phyloP scores from a whole-genome alignment of 1,284 basidiomycete genomes.

The Cryptococcus sp. region DNA sequence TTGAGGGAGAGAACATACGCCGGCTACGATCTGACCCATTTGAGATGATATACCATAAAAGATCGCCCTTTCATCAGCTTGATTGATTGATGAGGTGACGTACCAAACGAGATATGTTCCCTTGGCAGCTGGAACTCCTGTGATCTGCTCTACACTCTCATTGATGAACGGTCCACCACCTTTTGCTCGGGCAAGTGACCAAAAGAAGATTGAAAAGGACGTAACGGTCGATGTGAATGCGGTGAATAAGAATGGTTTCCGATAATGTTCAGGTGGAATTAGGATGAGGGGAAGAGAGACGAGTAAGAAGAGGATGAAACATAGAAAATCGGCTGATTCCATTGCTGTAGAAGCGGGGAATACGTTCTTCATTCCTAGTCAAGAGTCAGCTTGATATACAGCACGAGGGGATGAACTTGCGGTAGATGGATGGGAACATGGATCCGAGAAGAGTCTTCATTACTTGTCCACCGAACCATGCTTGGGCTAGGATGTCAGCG shows the following conservation, averaged over 20 bases:
- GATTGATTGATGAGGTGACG: not conserved
- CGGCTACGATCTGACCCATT: constrained; percentile 28
- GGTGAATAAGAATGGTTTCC: constrained; percentile 43
- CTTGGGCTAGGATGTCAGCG: constrained; percentile 14
- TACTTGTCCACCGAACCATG: constrained; percentile 46
- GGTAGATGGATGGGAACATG: constrained; percentile 32
- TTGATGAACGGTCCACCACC: constrained; percentile 44
- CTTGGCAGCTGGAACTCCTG: constrained; percentile 17
- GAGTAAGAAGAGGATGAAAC: constrained; percentile 46
- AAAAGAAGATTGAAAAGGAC: constrained; percentile 42
- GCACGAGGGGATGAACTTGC: constrained; percentile 13
- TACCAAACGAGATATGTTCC: constrained; percentile 15
- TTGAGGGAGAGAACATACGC: constrained; percentile 13
- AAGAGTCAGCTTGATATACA: not conserved
- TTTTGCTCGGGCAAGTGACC: constrained; percentile 38
- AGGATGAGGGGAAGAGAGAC: constrained; percentile 41
- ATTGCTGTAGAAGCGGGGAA: constrained; percentile 32
- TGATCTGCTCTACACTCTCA: constrained; percentile 23
- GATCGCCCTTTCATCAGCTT: constrained; percentile 40
- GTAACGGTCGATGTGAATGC: constrained; percentile 34
- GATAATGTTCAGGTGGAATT: constrained; percentile 39
- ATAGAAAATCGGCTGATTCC: constrained; percentile 41
- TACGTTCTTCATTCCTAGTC: constrained; percentile 23
- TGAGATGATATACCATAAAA: constrained; percentile 33
- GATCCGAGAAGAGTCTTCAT: constrained; percentile 45